Evolutionary conservation across 768 basidiomycete genomes (phyloP), one percentile per base, ranked within the genome.

Genomic region (Leccinum barrowsii): DNA sequence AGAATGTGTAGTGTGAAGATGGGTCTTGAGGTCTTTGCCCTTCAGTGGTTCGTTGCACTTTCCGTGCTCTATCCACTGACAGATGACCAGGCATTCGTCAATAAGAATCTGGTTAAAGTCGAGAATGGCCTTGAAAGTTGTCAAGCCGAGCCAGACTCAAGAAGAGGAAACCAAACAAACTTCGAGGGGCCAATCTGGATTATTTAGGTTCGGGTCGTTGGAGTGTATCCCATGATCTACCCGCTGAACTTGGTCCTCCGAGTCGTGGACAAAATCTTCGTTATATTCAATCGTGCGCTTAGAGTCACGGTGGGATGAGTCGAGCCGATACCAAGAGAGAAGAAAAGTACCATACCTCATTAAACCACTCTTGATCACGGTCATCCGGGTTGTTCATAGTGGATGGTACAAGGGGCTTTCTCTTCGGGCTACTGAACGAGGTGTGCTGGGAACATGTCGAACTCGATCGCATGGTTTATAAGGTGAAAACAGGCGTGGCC

Each of bases 391-490:
- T 15, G 28, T 4, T 1, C 57, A 32, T 32, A 32, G 10, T 32
- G 30, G 11, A 49, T 2, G 10, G 6, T 53, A 8, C 6, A 11
- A n/a, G 28, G 32, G 0, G 26, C 7, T 13, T 30, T n/a, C 11
- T 10, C 32, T 58, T 30, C 24, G 21, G 17, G 40, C 32, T 55
- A 12, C 24, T 12, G 37, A 32, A 21, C 7, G 15, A 34, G 13
- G 42, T 12, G 26, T 32, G 15, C n/a, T 61, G 35, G 5, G 6
- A 21, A 13, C 15, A 40, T 11, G 15, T 19, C 13, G 19, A 40
- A 6, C 37, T n/a, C 22, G 30, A n/a, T 34, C 34, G 34, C 5
- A 34, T 34, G 12, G 47, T 40, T 63, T 67, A 60, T 64, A 64
- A 2, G 7, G 22, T 26, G 24, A 2, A 15, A 19, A 5, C 32